Evolutionary conservation across 768 basidiomycete species (phyloP), one percentile per base, ranked within the genome.

Genomic region (Xerocomus potaroensis): DNA sequence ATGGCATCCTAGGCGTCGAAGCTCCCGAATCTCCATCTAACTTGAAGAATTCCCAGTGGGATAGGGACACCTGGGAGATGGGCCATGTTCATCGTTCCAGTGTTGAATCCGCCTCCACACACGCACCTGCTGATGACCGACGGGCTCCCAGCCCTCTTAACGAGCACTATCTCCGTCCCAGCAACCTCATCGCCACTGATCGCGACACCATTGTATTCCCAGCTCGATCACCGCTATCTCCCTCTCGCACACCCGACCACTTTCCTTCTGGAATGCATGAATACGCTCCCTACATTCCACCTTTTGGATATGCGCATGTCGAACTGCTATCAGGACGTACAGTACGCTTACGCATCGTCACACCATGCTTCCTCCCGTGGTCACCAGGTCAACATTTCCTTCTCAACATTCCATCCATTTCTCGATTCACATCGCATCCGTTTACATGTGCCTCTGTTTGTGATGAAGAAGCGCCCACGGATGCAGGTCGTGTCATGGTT

Each of bases 341-440:
- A 5, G 65, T 90, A 15, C 81, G 87, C 34, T 61, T 90, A n/a
- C 79, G 81, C 0, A 66, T 88, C 32, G 68, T 79, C 45, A 71
- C 83, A 0, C 74, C 81, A 0, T 73, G 75, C 2, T 74, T 72
- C 41, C 60, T 84, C 40, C 62, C 71, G 0, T 90, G 87, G 87
- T 74, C 79, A 1, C 80, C 87, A 3, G 88, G 87, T n/a, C 88
- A 90, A 62, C 83, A 87, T 62, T 80, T 89, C 55, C 71, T 84
- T 19, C 70, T 91, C 49, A 77, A 71, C 42, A 71, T 88, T 16
- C 87, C 88, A 0, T 73, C 74, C 24, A 69, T 91, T 22, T 81
- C 81, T 3, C 69, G 66, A 27, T 70, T 82, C 56, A 75, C 78
- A 21, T 74, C 77, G 4, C 87, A 90, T 56, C 87, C 87, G 3